phyloP scores from a whole-genome alignment of 805 yeast genomes.

The Yamadazyma philogaea region DNA sequence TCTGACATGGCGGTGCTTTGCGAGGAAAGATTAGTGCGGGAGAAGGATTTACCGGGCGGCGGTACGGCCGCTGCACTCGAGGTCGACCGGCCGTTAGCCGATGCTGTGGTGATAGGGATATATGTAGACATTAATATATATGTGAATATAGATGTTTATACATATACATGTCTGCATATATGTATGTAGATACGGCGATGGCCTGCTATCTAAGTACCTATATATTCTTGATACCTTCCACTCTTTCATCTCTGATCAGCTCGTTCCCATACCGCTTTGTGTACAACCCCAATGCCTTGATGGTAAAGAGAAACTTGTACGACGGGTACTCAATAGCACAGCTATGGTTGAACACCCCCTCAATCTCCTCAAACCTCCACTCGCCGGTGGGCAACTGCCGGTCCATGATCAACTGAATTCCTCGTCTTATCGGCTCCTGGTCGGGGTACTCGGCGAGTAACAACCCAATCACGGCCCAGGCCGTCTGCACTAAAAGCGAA shows the following conservation, averaged over 20 bases:
- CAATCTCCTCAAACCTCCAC: slow-evolving; percentile 80
- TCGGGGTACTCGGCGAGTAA: slow-evolving; percentile 80
- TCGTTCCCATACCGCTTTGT: slow-evolving; percentile 27
- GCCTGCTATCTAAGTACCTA: too few species aligned
- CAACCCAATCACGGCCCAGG: slow-evolving; percentile 88
- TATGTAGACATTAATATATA: too few species aligned
- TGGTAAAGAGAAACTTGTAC: slow-evolving; percentile 83
- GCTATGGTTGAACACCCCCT: slow-evolving; percentile 92
- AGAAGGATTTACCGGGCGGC: too few species aligned
- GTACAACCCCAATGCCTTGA: slow-evolving; percentile 87
- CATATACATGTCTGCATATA: background rate
- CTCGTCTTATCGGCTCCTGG: slow-evolving; percentile 55
- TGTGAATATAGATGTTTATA: too few species aligned
- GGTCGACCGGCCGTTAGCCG: too few species aligned
- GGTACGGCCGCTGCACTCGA: too few species aligned
- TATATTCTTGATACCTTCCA: background rate
- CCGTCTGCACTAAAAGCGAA: slow-evolving; percentile 81
- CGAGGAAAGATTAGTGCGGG: background rate
- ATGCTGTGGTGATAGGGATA: too few species aligned
- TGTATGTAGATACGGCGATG: background rate
- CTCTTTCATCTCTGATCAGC: background rate
- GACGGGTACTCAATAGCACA: slow-evolving; percentile 95
- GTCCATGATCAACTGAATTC: slow-evolving; percentile 57
- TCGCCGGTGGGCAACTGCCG: slow-evolving; percentile 77
- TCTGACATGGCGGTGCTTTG: slow-evolving; percentile 32